These are phyloP conservation scores for Phytophthora pluvialis DNA, from an alignment of 352 stramenopile genomes.

Conservation along the genomic window DNA sequence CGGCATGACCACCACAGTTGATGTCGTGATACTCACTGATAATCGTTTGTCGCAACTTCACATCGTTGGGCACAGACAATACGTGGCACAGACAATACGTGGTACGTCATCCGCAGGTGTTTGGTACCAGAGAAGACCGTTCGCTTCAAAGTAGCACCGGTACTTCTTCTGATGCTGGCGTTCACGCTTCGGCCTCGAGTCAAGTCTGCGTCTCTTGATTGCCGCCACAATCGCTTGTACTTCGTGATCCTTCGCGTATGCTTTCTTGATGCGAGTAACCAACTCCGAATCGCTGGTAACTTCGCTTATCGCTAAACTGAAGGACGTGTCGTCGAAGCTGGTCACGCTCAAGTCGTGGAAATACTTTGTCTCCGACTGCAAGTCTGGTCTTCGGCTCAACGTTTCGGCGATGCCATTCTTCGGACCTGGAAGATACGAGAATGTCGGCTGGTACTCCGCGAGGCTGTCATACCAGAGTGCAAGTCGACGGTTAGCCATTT, in stretches of 20 bases:
- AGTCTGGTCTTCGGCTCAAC: not conserved
- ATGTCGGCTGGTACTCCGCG: not conserved
- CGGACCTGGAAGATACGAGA: not conserved
- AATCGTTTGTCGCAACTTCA: no score
- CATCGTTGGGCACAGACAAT: conserved; percentile 23
- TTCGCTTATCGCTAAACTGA: no score
- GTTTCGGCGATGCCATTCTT: not conserved
- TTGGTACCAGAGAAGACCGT: conserved; percentile 9
- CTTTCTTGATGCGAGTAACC: not conserved
- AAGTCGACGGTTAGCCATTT: not conserved
- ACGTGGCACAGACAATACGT: conserved; percentile 9
- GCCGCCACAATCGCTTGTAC: no score
- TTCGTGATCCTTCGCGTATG: not conserved
- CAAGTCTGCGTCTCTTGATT: no score
- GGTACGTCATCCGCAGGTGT: conserved; percentile 8
- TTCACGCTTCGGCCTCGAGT: no score
- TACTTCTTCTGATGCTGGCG: no score
- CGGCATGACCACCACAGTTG: no score
- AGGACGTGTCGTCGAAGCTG: no score
- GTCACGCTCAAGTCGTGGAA: not conserved
- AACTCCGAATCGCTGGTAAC: not conserved
- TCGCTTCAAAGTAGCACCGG: not conserved
- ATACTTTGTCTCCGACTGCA: not conserved
- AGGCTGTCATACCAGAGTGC: not conserved
- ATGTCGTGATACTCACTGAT: no score